Evolutionary conservation across 768 basidiomycete genomes (phyloP), one percentile per base, ranked within the genome.

Genomic region (Rhizopogon vesiculosus): DNA sequence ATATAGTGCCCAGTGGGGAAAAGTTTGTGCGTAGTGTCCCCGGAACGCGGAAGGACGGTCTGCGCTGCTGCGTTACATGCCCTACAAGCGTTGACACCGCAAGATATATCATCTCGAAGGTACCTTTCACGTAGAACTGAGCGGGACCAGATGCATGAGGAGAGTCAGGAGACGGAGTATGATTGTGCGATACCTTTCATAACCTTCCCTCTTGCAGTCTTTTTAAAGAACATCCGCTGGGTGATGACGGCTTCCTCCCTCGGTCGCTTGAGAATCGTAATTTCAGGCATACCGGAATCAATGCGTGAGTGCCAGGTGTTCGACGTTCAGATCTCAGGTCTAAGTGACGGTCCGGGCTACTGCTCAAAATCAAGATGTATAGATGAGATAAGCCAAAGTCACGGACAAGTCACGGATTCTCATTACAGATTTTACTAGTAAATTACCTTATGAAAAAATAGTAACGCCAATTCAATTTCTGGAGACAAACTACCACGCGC

Each of bases 191-290:
- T 46, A 93, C 95, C 89, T 77, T 95, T 97, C 65, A 95, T 83
- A 18, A 99, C 92, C 66, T 94, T 95, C 15, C 97, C 97, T 62
- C 84, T 76, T 0, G 91, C 89, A 0, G 97, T 98, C 73, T 98
- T 98, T 72, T 92, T 96, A 78, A 94, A 90, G 72, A 94, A 98
- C 68, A 93, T 96, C 57, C 89, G 86, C 63, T 92, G 92, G 0
- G 91, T 89, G 2, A 89, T 66, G 12, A 82, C 80, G 1, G 86
- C 87, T 66, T 93, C 91, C 5, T 82, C 76, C 42, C 77, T 76
- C 15, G 87, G 79, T 53, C 91, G 77, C 61, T 90, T 93, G 19
- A 84, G 74, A 40, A 93, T 86, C 3, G 83, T 84, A 38, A 93
- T 92, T 54, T 84, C 72, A 38, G 71, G 70, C 80, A 82, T 82